Conservation (phyloP, 2,329 filamentous ascomycete species). For the Sclerotinia spermophila region DNA sequence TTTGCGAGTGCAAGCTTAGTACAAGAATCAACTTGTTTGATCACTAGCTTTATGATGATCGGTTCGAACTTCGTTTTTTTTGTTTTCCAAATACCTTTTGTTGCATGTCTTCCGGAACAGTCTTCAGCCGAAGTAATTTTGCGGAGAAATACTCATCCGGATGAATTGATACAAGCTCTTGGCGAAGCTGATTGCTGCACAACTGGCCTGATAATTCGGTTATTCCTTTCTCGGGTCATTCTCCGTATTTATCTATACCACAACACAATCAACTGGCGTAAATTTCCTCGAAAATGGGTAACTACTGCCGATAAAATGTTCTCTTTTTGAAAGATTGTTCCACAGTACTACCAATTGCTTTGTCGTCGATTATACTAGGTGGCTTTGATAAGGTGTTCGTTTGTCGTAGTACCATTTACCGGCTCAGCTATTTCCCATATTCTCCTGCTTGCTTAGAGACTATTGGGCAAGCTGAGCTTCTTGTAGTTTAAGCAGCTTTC, state of each 20-base stretch:
- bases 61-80: not conserved
- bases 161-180: slow-evolving; percentile 10
- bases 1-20: not conserved
- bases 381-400: not conserved
- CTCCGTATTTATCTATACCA: not conserved
- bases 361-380: not conserved
- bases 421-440: slow-evolving; percentile 5
- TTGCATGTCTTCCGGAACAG: slow-evolving; percentile 20
- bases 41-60: not conserved
- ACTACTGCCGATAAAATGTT: not conserved
- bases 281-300: not conserved
- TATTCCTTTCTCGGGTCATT: not conserved
- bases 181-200: slow-evolving; percentile 12
- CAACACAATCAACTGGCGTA: not conserved
- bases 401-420: not conserved
- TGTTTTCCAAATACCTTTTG: not conserved
- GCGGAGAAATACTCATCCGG: slow-evolving; percentile 17
- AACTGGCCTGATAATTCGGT: not conserved
- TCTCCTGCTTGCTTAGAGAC: not conserved
- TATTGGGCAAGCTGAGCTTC: not conserved
- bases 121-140: slow-evolving; percentile 14
- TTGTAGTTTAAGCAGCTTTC: not conserved
- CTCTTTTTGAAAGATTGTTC: not conserved
- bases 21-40: not conserved
- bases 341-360: not conserved